A percentile compares a stretch with the other conserved stretches of the same genome.
Evolutionary conservation across 176 grass and related monocot species (phyloP).

Genomic region (Oryza glaberrima): DNA sequence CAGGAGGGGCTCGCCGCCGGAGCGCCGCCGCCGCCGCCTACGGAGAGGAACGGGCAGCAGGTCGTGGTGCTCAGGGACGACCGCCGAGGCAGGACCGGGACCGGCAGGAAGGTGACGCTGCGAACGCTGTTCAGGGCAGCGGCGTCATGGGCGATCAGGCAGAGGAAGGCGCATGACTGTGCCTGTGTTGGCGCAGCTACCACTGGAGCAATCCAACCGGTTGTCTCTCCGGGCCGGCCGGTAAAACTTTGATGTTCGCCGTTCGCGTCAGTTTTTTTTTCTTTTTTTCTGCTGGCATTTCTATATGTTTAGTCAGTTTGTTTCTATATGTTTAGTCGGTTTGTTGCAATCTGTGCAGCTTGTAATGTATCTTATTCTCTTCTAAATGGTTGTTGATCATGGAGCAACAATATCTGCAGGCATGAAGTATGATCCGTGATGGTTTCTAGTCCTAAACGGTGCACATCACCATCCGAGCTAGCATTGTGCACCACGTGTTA

Average conservation of each 20-base stretch:
- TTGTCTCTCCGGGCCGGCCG: background rate
- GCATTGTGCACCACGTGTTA: background rate
- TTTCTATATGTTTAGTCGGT: background rate
- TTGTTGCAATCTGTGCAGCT: background rate
- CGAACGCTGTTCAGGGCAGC: slow-evolving; percentile 41
- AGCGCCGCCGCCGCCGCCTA: background rate
- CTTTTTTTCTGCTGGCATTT: background rate
- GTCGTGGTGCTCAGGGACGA: background rate
- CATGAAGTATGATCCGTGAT: background rate
- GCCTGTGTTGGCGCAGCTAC: slow-evolving; percentile 8
- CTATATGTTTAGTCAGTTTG: background rate
- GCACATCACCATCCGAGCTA: background rate
- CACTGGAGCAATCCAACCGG: slow-evolving; percentile 1
- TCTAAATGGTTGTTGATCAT: background rate
- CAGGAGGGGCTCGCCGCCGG: background rate
- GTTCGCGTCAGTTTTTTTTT: background rate
- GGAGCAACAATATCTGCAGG: background rate
- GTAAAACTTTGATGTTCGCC: background rate
- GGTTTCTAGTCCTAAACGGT: background rate
- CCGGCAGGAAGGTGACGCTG: slow-evolving; percentile 44
- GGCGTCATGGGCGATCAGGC: slow-evolving; percentile 38
- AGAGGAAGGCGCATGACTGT: slow-evolving; percentile 5
- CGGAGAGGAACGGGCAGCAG: background rate
- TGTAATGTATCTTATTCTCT: background rate
- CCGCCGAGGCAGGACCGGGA: background rate